Evolutionary conservation across 2,329 filamentous ascomycete species (phyloP).

Genomic region (Eutypella sp.): DNA sequence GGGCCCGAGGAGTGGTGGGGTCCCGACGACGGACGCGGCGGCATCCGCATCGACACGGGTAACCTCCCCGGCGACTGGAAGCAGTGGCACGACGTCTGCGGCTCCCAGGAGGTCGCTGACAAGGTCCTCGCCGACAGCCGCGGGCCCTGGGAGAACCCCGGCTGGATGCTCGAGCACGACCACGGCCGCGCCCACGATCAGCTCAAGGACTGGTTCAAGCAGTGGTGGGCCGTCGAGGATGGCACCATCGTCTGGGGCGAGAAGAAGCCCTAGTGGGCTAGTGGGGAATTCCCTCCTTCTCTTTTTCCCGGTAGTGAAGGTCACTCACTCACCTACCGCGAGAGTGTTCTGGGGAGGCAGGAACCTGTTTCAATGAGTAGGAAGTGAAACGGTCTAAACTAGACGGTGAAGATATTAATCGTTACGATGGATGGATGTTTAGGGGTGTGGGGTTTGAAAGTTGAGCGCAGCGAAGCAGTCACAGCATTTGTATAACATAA

Average conservation of each 20-base stretch:
- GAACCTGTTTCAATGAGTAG: no score
- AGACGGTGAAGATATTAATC: no score
- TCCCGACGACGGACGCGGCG: constrained; percentile 1
- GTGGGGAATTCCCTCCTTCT: no score
- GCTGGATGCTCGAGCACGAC: constrained; percentile 1
- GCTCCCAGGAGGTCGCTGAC: not conserved
- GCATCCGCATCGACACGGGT: constrained; percentile 2
- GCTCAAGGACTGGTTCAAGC: constrained; percentile 1
- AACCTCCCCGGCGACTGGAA: constrained; percentile 1
- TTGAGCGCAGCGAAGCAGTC: no score
- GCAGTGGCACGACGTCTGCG: constrained; percentile 1
- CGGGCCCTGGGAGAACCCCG: constrained; percentile 1
- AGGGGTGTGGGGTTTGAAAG: no score
- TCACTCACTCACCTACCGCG: no score
- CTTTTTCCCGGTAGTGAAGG: no score
- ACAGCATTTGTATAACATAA: no score
- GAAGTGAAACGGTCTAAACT: no score
- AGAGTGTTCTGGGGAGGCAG: no score
- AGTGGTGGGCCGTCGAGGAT: not conserved
- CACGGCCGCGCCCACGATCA: not conserved
- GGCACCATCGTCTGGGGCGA: not conserved
- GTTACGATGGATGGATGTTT: no score
- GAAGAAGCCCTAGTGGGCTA: not conserved
- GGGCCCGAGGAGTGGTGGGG: constrained; percentile 4
- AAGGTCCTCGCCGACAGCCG: constrained; percentile 1